Conservation (phyloP, 805 yeast genomes). For the Candida dajiaensis region DNA sequence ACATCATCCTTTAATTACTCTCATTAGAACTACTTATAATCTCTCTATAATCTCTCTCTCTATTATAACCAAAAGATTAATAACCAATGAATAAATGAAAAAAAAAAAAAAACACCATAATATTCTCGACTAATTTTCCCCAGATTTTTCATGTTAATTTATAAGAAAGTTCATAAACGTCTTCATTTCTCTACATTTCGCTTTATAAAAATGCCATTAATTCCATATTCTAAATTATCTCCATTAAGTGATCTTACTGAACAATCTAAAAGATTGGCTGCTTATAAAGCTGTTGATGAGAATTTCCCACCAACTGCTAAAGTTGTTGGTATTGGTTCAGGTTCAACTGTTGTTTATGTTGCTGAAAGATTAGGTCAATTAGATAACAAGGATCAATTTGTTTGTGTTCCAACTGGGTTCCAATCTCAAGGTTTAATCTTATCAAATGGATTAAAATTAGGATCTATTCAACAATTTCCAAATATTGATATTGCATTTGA, state of each 20-base stretch:
- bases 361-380: slow-evolving; percentile 87
- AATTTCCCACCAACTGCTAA: slow-evolving; percentile 63
- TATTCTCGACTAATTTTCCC: not conserved
- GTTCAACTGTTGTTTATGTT: slow-evolving; percentile 94
- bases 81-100: no score
- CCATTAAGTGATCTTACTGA: slow-evolving; percentile 47
- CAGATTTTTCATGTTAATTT: not conserved
- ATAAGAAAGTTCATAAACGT: not conserved
- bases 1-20: no score
- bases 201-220: slow-evolving; percentile 15
- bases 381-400: slow-evolving; percentile 45
- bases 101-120: no score
- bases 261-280: slow-evolving; percentile 84
- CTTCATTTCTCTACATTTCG: not conserved
- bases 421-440: slow-evolving; percentile 85
- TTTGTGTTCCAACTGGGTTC: slow-evolving; percentile 94
- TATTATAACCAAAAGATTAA: no score
- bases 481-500: slow-evolving; percentile 89
- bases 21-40: no score
- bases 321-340: slow-evolving; percentile 92
- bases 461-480: slow-evolving; percentile 78
- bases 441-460: slow-evolving; percentile 71
- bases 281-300: slow-evolving; percentile 88
- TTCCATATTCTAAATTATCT: slow-evolving; percentile 22
- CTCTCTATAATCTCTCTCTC: no score